Base-by-base conservation (phyloP, 257 asterid species). In the Plantago elongata region DNA sequence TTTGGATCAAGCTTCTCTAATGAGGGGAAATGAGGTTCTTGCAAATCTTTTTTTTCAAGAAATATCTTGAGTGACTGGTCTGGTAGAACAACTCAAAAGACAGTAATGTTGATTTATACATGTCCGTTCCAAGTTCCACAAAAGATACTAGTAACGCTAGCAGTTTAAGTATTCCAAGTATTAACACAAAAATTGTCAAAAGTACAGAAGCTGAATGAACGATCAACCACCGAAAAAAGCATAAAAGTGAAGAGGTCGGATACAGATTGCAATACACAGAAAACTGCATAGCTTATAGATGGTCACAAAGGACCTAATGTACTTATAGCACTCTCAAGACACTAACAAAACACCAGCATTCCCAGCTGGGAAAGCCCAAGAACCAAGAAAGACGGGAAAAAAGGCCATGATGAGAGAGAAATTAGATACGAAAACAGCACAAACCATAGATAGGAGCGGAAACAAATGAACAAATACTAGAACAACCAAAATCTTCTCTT, bases 391-490 rank as follows among this genome's bases (percentile, higher is more conserved):
- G 30, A 17, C 13, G 2, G 18, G 13, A 56, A 8, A 34, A 16
- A 51, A 51, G 56, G 11, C 14, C 56, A 51, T 9, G 1, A 49
- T 12, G 46, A 51, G 17, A 68, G 16, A 14, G 16, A 18, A 51
- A 46, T 9, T 7, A 14, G 55, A 56, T 61, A 46, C 61, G 34
- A 8, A 13, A 63, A 22, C 12, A 18, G 40, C 40, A 49, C 60
- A 64, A 52, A 14, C 49, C 56, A 46, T 9, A 49, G 15, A 49
- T 37, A 37, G 27, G 17, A 63, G 30, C 64, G 51, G 17, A 51
- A 48, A 73, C 54, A 63, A 67, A 71, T 65, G 52, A 60, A 68
- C 55, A 57, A 45, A 65, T n/a, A 29, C 22, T 43, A 54, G 18
- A 14, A n/a, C 14, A 17, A 34, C 59, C 51, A 11, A 52, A 58